Conservation (phyloP, 2,329 filamentous ascomycete genomes). For the Gremmenia infestans region DNA sequence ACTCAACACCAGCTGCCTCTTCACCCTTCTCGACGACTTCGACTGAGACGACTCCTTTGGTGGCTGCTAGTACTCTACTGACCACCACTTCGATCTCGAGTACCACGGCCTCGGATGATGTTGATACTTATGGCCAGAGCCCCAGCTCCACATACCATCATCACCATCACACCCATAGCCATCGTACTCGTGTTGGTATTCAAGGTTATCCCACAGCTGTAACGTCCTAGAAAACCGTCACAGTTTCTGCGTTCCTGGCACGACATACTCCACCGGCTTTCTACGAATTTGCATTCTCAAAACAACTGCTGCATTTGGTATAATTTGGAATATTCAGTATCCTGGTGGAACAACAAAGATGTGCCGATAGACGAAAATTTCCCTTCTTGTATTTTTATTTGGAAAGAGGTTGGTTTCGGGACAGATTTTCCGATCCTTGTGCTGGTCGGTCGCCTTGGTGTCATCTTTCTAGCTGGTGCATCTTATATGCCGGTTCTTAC, state of each 20-base stretch:
- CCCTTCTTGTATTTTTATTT: background rate
- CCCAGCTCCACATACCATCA: background rate
- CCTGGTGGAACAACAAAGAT: background rate
- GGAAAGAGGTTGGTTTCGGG: background rate
- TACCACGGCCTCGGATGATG: background rate
- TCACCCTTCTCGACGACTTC: too few relatives aligned
- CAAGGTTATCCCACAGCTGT: too few relatives aligned
- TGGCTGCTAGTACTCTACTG: background rate
- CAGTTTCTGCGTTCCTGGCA: too few relatives aligned
- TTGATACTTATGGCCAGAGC: background rate
- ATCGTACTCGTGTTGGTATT: too few relatives aligned
- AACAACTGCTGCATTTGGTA: too few relatives aligned
- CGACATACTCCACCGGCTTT: too few relatives aligned
- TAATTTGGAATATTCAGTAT: background rate
- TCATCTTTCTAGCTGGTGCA: background rate
- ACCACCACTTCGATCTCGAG: background rate
- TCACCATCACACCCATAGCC: background rate
- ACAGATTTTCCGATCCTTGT: too few relatives aligned
- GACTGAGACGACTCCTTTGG: too few relatives aligned
- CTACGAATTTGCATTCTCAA: too few relatives aligned
- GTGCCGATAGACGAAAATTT: background rate
- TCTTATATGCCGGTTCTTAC: background rate
- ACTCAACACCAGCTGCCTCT: too few relatives aligned
- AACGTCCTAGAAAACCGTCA: too few relatives aligned
- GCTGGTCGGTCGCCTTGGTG: background rate